Evolutionary conservation across 2,329 filamentous ascomycete genomes (phyloP).

Genomic region (Gnomoniopsis sp.): DNA sequence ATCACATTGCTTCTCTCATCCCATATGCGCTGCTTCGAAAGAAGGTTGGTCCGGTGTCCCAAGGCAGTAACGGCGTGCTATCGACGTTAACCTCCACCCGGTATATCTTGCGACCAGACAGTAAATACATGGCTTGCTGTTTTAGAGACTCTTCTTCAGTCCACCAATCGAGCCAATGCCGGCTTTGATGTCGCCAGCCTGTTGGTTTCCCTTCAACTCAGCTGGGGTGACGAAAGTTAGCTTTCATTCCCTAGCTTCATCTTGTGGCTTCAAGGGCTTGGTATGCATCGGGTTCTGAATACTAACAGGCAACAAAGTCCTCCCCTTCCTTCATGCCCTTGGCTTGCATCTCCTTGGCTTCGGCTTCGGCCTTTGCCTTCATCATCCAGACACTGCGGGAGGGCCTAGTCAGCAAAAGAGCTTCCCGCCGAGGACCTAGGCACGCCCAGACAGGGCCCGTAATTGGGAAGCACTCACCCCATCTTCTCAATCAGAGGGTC

Average conservation of each 20-base stretch:
- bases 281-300: no score
- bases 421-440: background rate
- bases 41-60: background rate
- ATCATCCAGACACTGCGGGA: constrained; percentile 28
- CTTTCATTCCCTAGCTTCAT: background rate
- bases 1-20: background rate
- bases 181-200: constrained; percentile 30
- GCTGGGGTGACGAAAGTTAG: constrained; percentile 21
- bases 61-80: background rate
- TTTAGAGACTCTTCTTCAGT: constrained; percentile 28
- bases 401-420: background rate
- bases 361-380: constrained; percentile 38
- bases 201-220: constrained; percentile 34
- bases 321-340: constrained; percentile 36
- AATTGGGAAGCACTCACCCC: constrained; percentile 20
- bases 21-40: background rate
- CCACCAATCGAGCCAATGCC: constrained; percentile 26
- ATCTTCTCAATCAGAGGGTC: constrained; percentile 36
- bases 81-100: background rate
- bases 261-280: no score
- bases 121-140: background rate
- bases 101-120: background rate
- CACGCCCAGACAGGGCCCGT: background rate
- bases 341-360: constrained; percentile 36
- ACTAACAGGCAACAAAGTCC: constrained; percentile 34